Percentiles rank a stretch among this genome's conserved stretches.
Conservation (phyloP, 1,139 yeast species). For the Hanseniaspora gamundiae region DNA sequence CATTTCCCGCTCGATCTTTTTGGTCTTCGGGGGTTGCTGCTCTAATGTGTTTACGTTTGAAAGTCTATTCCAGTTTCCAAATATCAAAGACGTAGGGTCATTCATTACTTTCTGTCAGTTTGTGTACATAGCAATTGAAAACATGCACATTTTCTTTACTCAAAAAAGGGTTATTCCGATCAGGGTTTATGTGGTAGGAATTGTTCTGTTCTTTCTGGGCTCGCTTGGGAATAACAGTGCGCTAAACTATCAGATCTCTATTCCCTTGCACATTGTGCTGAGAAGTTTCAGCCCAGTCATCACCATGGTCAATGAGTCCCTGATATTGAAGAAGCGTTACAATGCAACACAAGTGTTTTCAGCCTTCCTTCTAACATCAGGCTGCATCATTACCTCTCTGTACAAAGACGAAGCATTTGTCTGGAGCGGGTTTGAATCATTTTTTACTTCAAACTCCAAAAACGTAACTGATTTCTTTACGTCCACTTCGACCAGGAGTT, state of each 20-base stretch:
- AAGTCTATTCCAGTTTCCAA: constrained; percentile 28
- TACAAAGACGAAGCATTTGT: constrained; percentile 18
- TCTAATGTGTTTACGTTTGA: constrained; percentile 56
- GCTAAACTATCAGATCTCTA: constrained; percentile 40
- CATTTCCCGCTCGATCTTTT: constrained; percentile 15
- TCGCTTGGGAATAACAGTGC: constrained; percentile 49
- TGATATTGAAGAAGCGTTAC: constrained; percentile 36
- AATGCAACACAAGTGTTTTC: constrained; percentile 35
- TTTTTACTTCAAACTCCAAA: neutral
- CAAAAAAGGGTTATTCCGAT: constrained; percentile 32
- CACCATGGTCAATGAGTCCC: constrained; percentile 46
- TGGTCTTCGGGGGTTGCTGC: constrained; percentile 67
- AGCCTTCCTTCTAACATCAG: constrained; percentile 41
- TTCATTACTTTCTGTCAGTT: constrained; percentile 54
- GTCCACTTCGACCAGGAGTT: constrained; percentile 14
- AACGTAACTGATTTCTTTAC: constrained; percentile 4
- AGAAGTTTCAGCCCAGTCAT: constrained; percentile 55
- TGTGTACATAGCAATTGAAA: constrained; percentile 37
- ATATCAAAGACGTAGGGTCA: constrained; percentile 33
- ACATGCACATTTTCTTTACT: constrained; percentile 26
- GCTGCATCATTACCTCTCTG: constrained; percentile 39
- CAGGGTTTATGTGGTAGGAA: constrained; percentile 35
- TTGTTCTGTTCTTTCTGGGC: constrained; percentile 38
- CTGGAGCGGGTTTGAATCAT: neutral
- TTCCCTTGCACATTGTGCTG: constrained; percentile 58